Conservation (phyloP, 2,329 filamentous ascomycete species). For the Fusarium clavum region DNA sequence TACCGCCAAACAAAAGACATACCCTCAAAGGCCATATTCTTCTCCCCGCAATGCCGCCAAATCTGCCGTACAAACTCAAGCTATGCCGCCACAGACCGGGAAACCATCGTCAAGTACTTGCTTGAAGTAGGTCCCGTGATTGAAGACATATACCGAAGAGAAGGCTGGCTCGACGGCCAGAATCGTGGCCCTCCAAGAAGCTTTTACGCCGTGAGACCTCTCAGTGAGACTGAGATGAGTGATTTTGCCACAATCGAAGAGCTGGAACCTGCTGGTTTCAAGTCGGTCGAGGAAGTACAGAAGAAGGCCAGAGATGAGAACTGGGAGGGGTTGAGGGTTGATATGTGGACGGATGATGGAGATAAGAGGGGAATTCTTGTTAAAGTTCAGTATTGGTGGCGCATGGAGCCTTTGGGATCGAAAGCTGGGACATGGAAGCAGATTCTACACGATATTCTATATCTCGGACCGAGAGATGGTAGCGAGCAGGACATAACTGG, state of each 20-base stretch:
- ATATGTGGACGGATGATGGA: slow-evolving; percentile 22
- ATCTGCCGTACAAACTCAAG: slow-evolving; percentile 16
- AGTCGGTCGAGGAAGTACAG: not conserved
- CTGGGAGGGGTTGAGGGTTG: slow-evolving; percentile 3
- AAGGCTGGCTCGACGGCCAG: not conserved
- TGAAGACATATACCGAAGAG: not conserved
- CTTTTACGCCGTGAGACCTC: not conserved
- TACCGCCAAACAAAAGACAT: slow-evolving; percentile 8
- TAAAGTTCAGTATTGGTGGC: slow-evolving; percentile 25
- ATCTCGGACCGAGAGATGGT: slow-evolving; percentile 1
- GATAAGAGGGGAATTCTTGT: not conserved
- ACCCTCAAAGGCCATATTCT: not conserved
- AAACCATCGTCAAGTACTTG: not conserved
- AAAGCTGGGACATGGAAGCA: slow-evolving; percentile 1
- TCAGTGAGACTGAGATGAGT: not conserved
- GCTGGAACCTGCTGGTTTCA: not conserved
- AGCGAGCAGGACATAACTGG: not conserved
- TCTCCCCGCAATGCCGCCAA: slow-evolving; percentile 4
- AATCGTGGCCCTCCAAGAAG: not conserved
- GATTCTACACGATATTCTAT: slow-evolving; percentile 13
- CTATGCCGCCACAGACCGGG: not conserved
- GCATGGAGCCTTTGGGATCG: not conserved
- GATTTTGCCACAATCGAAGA: not conserved
- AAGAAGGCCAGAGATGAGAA: not conserved
- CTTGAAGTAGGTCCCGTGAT: not conserved